A percentile compares a stretch with the other conserved stretches of the same genome.
phyloP scores from a whole-genome alignment of 2,329 filamentous ascomycete species.

The Colletotrichum limetticola region DNA sequence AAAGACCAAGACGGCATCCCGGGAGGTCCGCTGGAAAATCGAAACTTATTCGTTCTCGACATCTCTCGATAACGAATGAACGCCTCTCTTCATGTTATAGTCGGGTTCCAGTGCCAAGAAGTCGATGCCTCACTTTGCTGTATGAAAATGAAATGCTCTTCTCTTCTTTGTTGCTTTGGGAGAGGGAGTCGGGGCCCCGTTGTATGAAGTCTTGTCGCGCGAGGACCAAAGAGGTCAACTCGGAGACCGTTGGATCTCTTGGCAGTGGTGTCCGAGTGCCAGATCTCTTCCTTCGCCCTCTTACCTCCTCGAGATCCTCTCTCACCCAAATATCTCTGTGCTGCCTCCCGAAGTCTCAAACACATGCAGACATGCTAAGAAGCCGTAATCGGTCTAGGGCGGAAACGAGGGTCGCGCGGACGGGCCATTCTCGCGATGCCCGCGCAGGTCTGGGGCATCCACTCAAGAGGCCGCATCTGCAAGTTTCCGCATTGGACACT shows the following conservation, averaged over 20 bases:
- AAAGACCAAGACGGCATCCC: slow-evolving; percentile 7
- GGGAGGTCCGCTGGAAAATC: neutral
- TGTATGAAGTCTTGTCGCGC: neutral
- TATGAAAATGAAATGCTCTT: neutral
- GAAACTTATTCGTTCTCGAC: neutral
- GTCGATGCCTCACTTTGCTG: neutral
- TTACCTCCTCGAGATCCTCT: too few species aligned
- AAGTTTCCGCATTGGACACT: neutral
- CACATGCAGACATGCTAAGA: neutral
- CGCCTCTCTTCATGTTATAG: neutral
- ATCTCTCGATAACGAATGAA: neutral
- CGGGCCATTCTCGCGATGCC: slow-evolving; percentile 12
- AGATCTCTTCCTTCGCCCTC: slow-evolving; percentile 1
- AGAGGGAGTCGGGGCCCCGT: neutral
- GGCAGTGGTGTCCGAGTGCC: slow-evolving; percentile 24
- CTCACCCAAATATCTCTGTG: too few species aligned
- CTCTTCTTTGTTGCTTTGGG: neutral
- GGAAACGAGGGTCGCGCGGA: neutral
- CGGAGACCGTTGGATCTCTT: slow-evolving; percentile 30
- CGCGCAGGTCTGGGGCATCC: neutral
- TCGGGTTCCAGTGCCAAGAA: neutral
- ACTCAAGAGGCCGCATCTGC: neutral
- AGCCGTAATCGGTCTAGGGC: neutral
- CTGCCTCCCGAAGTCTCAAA: neutral
- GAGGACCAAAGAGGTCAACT: neutral